Evolutionary conservation across 108 stramenopile genomes (phyloP).

Genomic region (Bacterosira constricta): DNA sequence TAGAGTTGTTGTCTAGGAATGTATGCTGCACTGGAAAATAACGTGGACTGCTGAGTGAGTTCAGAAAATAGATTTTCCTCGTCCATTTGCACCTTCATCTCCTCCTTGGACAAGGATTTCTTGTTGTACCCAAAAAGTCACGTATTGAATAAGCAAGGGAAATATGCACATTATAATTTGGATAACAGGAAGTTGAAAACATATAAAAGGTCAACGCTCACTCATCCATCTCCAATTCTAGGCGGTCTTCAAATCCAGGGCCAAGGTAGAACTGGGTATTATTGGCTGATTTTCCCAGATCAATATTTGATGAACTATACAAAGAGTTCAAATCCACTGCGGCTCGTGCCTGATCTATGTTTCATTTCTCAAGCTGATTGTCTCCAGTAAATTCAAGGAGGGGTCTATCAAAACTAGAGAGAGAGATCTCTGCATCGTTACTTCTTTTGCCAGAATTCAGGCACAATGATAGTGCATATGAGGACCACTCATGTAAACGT

Average conservation of each 20-base stretch:
- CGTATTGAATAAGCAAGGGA: no score
- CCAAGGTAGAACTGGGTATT: slow-evolving; percentile 79
- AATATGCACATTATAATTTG: neutral
- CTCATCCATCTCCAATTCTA: slow-evolving; percentile 83
- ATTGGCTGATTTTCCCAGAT: slow-evolving; percentile 1
- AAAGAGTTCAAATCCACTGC: slow-evolving; percentile 57
- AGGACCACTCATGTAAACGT: slow-evolving; percentile 1
- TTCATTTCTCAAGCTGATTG: slow-evolving; percentile 47
- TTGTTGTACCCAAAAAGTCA: slow-evolving; percentile 37
- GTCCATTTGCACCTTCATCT: slow-evolving; percentile 41
- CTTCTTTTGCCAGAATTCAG: neutral
- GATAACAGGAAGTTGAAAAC: neutral
- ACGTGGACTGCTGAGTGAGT: slow-evolving; percentile 25
- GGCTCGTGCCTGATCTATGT: slow-evolving; percentile 58
- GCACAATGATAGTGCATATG: slow-evolving; percentile 18
- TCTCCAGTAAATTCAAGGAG: slow-evolving; percentile 52
- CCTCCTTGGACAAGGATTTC: slow-evolving; percentile 36
- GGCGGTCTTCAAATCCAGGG: slow-evolving; percentile 78
- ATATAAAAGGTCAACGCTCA: no score
- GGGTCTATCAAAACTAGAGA: slow-evolving; percentile 6
- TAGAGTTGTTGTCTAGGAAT: neutral
- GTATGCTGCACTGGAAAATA: neutral
- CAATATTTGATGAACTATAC: slow-evolving; percentile 40
- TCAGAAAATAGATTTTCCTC: slow-evolving; percentile 55
- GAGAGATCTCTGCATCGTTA: neutral